A percentile compares a stretch with the other conserved stretches of the same genome.
Evolutionary conservation across 2,329 filamentous ascomycete species (phyloP).

Genomic region (Scopulariopsis brevicaulis): DNA sequence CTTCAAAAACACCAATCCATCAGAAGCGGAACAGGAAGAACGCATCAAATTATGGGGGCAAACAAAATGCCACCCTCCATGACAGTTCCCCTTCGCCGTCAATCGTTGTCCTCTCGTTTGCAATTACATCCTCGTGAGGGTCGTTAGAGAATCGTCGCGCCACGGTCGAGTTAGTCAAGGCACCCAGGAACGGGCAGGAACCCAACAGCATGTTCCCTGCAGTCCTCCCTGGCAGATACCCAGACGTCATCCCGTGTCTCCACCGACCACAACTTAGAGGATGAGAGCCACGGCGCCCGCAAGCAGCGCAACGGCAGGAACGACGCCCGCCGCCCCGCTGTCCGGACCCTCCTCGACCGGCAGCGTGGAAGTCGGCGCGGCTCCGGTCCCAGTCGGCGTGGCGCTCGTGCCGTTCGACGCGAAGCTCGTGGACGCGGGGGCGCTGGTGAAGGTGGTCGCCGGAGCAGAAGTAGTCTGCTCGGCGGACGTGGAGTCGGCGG

Average conservation of each 20-base stretch:
- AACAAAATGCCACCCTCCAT: background rate
- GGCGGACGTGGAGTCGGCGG: background rate
- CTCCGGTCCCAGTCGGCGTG: too few relatives aligned
- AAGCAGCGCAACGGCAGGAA: slow-evolving; percentile 6
- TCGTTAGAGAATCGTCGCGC: background rate
- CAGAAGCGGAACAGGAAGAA: background rate
- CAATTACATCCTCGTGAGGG: background rate
- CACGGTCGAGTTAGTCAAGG: too few relatives aligned
- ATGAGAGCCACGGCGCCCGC: slow-evolving; percentile 8
- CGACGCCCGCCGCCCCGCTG: slow-evolving; percentile 2
- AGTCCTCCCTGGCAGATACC: background rate
- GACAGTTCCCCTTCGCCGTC: background rate
- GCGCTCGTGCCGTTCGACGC: too few relatives aligned
- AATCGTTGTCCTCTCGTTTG: background rate
- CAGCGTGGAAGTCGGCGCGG: too few relatives aligned
- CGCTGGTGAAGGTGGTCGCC: too few relatives aligned
- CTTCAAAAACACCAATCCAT: slow-evolving; percentile 1
- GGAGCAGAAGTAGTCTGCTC: too few relatives aligned
- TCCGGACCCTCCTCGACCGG: background rate
- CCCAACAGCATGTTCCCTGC: background rate
- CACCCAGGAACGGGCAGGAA: background rate
- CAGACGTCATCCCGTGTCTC: background rate
- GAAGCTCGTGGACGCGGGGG: too few relatives aligned
- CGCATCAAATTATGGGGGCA: background rate
- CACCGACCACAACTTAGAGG: slow-evolving; percentile 4